Evolutionary conservation across 2,329 filamentous ascomycete genomes (phyloP).

Genomic region (Aspergillus sclerotialis): DNA sequence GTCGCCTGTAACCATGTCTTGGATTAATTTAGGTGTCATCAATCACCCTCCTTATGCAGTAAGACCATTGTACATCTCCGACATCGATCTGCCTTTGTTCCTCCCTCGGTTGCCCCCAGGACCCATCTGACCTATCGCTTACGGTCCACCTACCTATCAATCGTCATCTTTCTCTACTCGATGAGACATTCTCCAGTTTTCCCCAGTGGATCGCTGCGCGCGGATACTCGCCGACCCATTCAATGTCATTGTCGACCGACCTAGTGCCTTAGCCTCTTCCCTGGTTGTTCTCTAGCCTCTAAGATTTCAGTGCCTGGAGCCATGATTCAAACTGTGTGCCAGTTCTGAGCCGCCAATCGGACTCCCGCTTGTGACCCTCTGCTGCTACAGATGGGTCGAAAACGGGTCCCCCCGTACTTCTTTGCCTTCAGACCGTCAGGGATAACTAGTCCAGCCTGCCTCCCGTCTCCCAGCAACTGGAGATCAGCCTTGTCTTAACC

Average conservation of each 20-base stretch:
- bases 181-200: slow-evolving; percentile 10
- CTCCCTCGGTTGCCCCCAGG: too few relatives aligned
- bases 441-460: background rate
- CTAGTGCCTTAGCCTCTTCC: background rate
- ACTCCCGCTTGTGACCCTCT: too few relatives aligned
- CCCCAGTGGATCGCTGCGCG: slow-evolving; percentile 10
- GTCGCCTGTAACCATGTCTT: background rate
- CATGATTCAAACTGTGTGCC: too few relatives aligned
- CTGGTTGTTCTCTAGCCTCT: background rate
- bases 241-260: slow-evolving; percentile 12
- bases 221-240: slow-evolving; percentile 8
- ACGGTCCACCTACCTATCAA: slow-evolving; percentile 4
- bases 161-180: too few relatives aligned
- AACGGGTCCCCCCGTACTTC: too few relatives aligned
- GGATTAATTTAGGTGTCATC: background rate
- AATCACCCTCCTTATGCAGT: too few relatives aligned
- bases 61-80: too few relatives aligned
- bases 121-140: background rate
- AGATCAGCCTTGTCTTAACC: background rate
- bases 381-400: too few relatives aligned
- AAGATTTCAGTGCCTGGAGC: too few relatives aligned
- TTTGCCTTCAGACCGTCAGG: too few relatives aligned
- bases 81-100: too few relatives aligned
- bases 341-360: too few relatives aligned
- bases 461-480: background rate